Percentiles rank a stretch among this genome's conserved stretches.
Conservation (phyloP, 2,329 filamentous ascomycete species). For the Aspergillus vadensis region DNA sequence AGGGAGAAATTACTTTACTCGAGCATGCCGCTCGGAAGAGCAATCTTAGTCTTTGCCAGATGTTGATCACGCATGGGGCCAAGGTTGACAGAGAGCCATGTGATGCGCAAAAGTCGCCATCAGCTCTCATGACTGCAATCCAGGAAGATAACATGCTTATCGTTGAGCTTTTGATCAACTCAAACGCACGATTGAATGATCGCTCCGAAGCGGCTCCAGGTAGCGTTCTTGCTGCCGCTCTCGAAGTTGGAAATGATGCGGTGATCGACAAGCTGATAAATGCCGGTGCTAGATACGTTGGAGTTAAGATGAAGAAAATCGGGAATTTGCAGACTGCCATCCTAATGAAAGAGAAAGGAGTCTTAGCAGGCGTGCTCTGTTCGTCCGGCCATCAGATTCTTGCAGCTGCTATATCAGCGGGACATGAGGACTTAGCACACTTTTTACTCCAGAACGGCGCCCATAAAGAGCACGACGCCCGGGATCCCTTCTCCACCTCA, state of each 20-base stretch:
- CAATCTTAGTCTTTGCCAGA: background rate
- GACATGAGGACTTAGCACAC: background rate
- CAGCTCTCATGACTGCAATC: background rate
- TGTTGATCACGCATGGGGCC: slow-evolving; percentile 1
- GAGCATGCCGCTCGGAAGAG: background rate
- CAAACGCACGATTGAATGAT: slow-evolving; percentile 5
- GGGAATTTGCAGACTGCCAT: slow-evolving; percentile 9
- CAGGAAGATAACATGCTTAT: background rate
- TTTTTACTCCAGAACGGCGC: background rate
- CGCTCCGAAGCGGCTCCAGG: background rate
- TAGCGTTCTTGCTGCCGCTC: slow-evolving; percentile 15
- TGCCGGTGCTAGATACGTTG: slow-evolving; percentile 5
- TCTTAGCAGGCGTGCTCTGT: background rate
- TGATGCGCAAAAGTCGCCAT: background rate
- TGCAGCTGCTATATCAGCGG: slow-evolving; percentile 1
- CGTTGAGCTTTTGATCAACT: background rate
- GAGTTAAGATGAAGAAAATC: background rate
- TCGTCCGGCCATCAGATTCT: slow-evolving; percentile 4
- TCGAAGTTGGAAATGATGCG: slow-evolving; percentile 7
- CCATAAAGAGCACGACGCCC: background rate
- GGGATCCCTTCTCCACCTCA: background rate
- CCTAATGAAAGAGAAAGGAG: slow-evolving; percentile 2
- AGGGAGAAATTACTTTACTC: background rate
- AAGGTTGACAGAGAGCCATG: background rate
- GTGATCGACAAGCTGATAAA: background rate